Base-by-base conservation (phyloP, 1,284 basidiomycete species). In the Coriolopsis trogii region DNA sequence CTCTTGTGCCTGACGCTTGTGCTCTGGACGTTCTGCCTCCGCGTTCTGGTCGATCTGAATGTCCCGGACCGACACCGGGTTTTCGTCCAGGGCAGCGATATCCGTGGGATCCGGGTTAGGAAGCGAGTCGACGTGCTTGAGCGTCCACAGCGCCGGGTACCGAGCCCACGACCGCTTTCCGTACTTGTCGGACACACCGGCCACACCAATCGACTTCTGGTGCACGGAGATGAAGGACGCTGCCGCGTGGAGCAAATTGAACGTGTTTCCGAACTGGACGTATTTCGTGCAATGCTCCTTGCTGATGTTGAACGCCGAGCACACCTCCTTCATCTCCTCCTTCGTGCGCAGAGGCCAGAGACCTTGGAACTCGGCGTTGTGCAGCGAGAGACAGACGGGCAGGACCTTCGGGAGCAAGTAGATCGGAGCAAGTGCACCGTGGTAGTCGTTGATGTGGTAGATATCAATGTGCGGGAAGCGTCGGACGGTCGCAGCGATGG, bases 241-340 rank as follows among this genome's bases (percentile, higher is more conserved):
- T 12, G 85, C 93, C 21, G 93, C 93, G 67, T 95, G 93, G 29
- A 96, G 79, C 66, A 96, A 74, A 70, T 96, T 96, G 80, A 95
- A 95, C 10, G 93, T 95, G 77, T 96, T 96, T 62, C 93, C 93
- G 67, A 96, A 96, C 72, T 95, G 93, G 33, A 96, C 91, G 67
- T 96, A 96, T 78, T 95, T 95, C 49, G 88, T 93, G 74, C 93
- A 95, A 62, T 93, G 80, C 65, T 95, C 93, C 73, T 95, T 95
- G 76, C 89, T 90, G 67, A 96, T 91, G 71, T 95, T 95, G 81
- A 95, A 96, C 9, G 93, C 93, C 3, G 93, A 94, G 68, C 93
- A 96, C 41, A 96, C 93, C 69, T 96, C 93, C 76, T 94, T 95
- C 91, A 95, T 94, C 70, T 95, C 93, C 67, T 95, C 93, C 76